phyloP scores from a whole-genome alignment of 495 filamentous ascomycete genomes.

The Lichina pygmaea region DNA sequence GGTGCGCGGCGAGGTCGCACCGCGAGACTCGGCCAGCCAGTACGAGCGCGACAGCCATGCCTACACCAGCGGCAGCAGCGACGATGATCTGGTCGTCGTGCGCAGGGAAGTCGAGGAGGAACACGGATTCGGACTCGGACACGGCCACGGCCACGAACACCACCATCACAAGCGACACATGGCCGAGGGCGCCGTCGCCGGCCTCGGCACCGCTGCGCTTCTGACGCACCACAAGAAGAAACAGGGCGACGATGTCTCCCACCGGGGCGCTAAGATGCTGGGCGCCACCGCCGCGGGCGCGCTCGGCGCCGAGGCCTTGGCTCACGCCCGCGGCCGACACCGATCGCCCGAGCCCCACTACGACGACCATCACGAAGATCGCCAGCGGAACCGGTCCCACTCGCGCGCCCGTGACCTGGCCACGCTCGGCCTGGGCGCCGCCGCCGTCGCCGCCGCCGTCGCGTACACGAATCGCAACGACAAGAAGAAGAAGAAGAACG shows the following conservation, averaged over 20 bases:
- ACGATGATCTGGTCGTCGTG: slow-evolving; percentile 7
- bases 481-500: slow-evolving; percentile 25
- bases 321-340: slow-evolving; percentile 34
- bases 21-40: slow-evolving; percentile 10
- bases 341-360: background rate
- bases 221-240: slow-evolving; percentile 38
- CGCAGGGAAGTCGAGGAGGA: slow-evolving; percentile 7
- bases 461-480: slow-evolving; percentile 45
- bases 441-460: slow-evolving; percentile 54
- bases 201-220: slow-evolving; percentile 48
- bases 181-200: slow-evolving; percentile 66
- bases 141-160: slow-evolving; percentile 16
- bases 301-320: slow-evolving; percentile 49
- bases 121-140: background rate
- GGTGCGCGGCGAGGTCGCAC: slow-evolving; percentile 18
- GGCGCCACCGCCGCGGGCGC: slow-evolving; percentile 65
- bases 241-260: slow-evolving; percentile 26
- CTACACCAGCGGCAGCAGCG: slow-evolving; percentile 8
- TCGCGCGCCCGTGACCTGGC: slow-evolving; percentile 32
- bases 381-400: slow-evolving; percentile 5
- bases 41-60: slow-evolving; percentile 16
- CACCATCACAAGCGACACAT: slow-evolving; percentile 51
- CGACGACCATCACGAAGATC: background rate
- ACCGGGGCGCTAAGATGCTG: slow-evolving; percentile 44
- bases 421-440: slow-evolving; percentile 53